Evolutionary conservation across 1,284 basidiomycete species (phyloP).

Genomic region (Mycena sp.): DNA sequence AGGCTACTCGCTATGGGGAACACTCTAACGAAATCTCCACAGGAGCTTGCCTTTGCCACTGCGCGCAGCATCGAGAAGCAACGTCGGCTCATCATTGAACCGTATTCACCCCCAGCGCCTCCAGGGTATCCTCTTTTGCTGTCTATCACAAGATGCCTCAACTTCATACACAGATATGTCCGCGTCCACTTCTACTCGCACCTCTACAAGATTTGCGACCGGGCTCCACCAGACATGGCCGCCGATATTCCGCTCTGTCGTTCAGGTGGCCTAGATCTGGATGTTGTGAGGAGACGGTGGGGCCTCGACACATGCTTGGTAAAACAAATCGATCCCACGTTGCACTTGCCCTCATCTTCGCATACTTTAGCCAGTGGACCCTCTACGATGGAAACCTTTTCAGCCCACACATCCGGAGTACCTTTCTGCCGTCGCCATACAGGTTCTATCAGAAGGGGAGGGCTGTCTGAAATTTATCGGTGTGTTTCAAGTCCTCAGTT

Average conservation of each 20-base stretch:
- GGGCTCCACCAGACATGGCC: conserved; percentile 21
- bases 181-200: conserved; percentile 28
- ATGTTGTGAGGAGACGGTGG: conserved; percentile 20
- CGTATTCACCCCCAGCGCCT: conserved; percentile 5
- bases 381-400: conserved; percentile 30
- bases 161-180: conserved; percentile 14
- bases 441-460: conserved; percentile 17
- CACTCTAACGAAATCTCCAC: conserved; percentile 25
- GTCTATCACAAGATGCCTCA: background rate
- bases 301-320: conserved; percentile 28
- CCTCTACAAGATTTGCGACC: conserved; percentile 22
- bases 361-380: conserved; percentile 23
- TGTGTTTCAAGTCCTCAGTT: background rate
- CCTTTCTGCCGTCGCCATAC: conserved; percentile 26
- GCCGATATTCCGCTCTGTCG: conserved; percentile 27
- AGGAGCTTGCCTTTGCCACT: conserved; percentile 21
- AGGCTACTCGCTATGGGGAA: conserved; percentile 19
- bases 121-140: conserved; percentile 15
- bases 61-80: conserved; percentile 17
- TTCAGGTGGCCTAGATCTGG: conserved; percentile 24
- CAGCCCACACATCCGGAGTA: conserved; percentile 21
- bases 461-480: conserved; percentile 28
- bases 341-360: background rate
- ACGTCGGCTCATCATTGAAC: conserved; percentile 20
- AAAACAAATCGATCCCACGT: background rate